Evolutionary conservation across 768 basidiomycete species (phyloP).

Genomic region (Podaxis carcinomalis): DNA sequence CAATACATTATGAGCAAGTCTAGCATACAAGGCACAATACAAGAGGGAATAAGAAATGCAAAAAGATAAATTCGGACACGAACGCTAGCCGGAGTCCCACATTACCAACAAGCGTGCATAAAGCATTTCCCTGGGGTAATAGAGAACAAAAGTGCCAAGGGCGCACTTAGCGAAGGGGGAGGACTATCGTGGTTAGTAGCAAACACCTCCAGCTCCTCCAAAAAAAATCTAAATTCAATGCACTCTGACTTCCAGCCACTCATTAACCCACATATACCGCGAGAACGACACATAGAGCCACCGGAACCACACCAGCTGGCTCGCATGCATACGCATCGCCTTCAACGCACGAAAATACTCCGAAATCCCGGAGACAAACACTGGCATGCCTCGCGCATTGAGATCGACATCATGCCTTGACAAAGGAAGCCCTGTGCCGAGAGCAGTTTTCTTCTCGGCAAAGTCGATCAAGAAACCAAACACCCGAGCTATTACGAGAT

Average conservation of each 20-base stretch:
- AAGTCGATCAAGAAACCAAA: slow-evolving; percentile 2
- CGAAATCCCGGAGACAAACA: slow-evolving; percentile 53
- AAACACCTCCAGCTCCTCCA: neutral
- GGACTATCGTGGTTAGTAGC: too few relatives aligned
- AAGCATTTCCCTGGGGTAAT: too few relatives aligned
- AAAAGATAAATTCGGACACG: too few relatives aligned
- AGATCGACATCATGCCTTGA: neutral
- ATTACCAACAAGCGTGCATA: too few relatives aligned
- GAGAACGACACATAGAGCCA: slow-evolving; percentile 80
- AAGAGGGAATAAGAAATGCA: too few relatives aligned
- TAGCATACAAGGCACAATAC: too few relatives aligned
- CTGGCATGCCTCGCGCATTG: slow-evolving; percentile 20
- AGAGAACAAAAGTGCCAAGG: too few relatives aligned
- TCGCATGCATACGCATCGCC: slow-evolving; percentile 71
- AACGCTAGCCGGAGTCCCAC: too few relatives aligned
- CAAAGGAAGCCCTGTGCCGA: slow-evolving; percentile 2
- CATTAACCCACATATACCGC: slow-evolving; percentile 91
- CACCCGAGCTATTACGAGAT: slow-evolving; percentile 21
- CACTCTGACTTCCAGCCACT: slow-evolving; percentile 54
- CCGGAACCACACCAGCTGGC: slow-evolving; percentile 87
- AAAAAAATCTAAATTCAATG: neutral
- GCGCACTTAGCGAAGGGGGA: too few relatives aligned
- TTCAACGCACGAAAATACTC: slow-evolving; percentile 53
- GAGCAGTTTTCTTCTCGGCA: slow-evolving; percentile 15
- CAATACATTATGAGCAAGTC: neutral